Evolutionary conservation across 1,284 basidiomycete genomes (phyloP), one percentile per base, ranked within the genome.

Genomic region (Paramarasmius palmivorus): DNA sequence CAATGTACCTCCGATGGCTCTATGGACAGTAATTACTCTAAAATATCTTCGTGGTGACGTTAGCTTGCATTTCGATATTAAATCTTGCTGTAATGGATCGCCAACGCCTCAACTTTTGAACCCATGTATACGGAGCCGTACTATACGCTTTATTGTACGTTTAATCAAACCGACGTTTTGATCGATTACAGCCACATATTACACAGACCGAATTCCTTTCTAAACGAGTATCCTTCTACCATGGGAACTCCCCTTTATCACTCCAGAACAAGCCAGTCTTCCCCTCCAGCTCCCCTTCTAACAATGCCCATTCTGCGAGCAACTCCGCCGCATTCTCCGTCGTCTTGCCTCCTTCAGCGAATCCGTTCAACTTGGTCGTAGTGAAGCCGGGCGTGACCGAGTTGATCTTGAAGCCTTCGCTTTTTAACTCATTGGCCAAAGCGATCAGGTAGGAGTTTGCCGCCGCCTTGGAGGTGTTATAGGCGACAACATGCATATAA

Each of bases 311-410:
- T 10, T 69, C 67, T 9, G 73, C 49, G 15, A 78, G 39, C 39
- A 62, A 56, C 53, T 68, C 63, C 2, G 74, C 75, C 15, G 72
- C 73, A n/a, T 69, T 63, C 53, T 59, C 55, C 0, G 64, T 41
- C 22, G 62, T 69, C 63, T 75, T 74, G 5, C 73, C 73, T 15
- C 73, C 74, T 3, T 65, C 34, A 2, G 61, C 53, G 55, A 68
- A 73, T 38, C 52, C 59, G 57, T 76, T 77, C 61, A 78, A 53
- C 57, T 74, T 73, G 32, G 74, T 75, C 19, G 73, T 66, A 2
- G 72, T 76, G 55, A 66, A 74, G 6, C 75, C 74, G 37, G 75
- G 75, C 1, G 75, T 74, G 2, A 73, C 67, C 3, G 61, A 54
- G 47, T 73, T 72, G 36, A 72, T 67, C 54, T 63, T 67, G 44